Percentiles rank a stretch among this genome's conserved stretches.
Conservation (phyloP, 2,329 filamentous ascomycete genomes). For the Talaromyces sp. region DNA sequence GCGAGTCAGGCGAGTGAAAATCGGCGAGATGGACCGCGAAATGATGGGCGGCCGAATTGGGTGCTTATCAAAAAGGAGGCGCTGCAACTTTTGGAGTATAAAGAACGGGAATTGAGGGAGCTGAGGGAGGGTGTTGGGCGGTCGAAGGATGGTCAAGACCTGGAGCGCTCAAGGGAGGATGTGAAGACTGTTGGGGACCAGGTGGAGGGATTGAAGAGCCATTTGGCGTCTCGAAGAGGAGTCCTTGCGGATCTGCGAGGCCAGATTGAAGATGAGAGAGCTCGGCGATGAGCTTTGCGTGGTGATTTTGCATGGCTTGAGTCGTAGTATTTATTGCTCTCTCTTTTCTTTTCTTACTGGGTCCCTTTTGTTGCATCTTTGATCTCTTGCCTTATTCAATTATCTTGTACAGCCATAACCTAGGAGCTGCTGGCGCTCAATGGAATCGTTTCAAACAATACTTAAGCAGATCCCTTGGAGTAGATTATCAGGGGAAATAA, state of each 20-base stretch:
- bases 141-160: slow-evolving; percentile 66
- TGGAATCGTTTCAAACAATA: slow-evolving; percentile 16
- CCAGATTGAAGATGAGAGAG: slow-evolving; percentile 87
- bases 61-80: slow-evolving; percentile 92
- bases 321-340: neutral
- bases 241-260: slow-evolving; percentile 74
- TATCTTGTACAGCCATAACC: slow-evolving; percentile 36
- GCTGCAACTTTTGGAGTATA: slow-evolving; percentile 93
- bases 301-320: too few relatives aligned
- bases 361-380: slow-evolving; percentile 16
- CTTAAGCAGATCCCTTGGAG: neutral
- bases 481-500: too few relatives aligned
- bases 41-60: slow-evolving; percentile 76
- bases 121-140: slow-evolving; percentile 64
- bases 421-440: slow-evolving; percentile 39
- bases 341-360: slow-evolving; percentile 10
- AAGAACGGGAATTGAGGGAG: slow-evolving; percentile 73
- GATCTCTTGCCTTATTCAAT: slow-evolving; percentile 12
- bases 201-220: slow-evolving; percentile 83
- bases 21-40: slow-evolving; percentile 56
- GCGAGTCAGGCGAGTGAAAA: slow-evolving; percentile 75
- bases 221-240: slow-evolving; percentile 75
- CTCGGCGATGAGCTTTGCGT: slow-evolving; percentile 40
- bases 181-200: slow-evolving; percentile 90
- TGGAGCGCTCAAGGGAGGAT: slow-evolving; percentile 82